Percentiles rank a stretch among this genome's conserved stretches.
Evolutionary conservation across 2,329 filamentous ascomycete species (phyloP).

Genomic region (Ophiostoma quercus): DNA sequence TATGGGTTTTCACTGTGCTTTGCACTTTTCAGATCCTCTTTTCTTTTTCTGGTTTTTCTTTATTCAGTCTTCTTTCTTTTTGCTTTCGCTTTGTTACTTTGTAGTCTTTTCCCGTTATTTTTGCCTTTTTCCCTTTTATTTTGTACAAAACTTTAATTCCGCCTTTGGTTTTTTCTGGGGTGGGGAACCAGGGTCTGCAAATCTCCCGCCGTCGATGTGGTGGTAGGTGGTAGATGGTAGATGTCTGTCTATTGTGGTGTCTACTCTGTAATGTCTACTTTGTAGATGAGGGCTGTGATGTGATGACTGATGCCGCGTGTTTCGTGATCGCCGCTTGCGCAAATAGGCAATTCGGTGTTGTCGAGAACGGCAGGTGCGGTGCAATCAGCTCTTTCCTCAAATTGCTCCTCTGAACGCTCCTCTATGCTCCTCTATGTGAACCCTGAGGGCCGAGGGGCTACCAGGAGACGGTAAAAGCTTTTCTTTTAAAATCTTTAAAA

Average conservation of each 20-base stretch:
- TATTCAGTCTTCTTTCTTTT: neutral
- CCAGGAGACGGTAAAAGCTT: neutral
- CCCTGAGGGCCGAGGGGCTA: neutral
- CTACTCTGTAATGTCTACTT: neutral
- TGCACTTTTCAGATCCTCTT: neutral
- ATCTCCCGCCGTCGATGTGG: constrained; percentile 6
- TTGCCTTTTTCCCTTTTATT: neutral
- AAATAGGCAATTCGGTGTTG: neutral
- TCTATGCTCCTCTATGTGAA: neutral
- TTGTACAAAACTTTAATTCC: neutral
- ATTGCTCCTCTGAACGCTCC: neutral
- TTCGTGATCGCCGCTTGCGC: neutral
- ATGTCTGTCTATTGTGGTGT: neutral
- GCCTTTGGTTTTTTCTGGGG: constrained; percentile 6
- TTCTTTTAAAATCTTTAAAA: neutral
- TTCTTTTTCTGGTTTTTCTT: neutral
- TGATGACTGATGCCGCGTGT: neutral
- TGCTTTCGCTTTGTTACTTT: neutral
- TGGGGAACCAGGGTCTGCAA: constrained; percentile 16
- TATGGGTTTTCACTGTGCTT: neutral
- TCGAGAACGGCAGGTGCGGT: neutral
- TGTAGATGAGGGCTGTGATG: neutral
- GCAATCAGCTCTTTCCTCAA: neutral
- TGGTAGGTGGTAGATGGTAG: no score
- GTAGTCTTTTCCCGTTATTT: neutral